phyloP scores from a whole-genome alignment of 805 yeast species.

The Maudiozyma pseudohumilis region DNA sequence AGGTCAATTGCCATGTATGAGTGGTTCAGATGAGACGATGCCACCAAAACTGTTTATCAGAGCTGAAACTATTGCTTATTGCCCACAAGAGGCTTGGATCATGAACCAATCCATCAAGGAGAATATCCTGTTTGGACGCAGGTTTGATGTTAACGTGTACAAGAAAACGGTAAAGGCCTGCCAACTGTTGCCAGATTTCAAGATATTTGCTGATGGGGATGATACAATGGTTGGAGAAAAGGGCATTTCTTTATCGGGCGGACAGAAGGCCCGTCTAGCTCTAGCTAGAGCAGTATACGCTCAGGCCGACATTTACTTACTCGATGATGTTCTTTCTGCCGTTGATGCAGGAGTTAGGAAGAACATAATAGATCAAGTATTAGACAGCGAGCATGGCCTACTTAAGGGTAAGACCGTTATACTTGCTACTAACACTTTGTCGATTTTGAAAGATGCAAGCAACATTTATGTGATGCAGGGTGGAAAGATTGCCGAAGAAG shows the following conservation, averaged over 20 bases:
- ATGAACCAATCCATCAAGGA: constrained; percentile 42
- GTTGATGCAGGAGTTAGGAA: constrained; percentile 65
- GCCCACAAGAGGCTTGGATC: constrained; percentile 51
- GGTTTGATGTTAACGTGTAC: constrained; percentile 35
- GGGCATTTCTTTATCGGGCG: constrained; percentile 52
- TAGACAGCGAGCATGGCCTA: constrained; percentile 36
- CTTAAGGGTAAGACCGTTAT: constrained; percentile 43
- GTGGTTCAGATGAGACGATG: constrained; percentile 16
- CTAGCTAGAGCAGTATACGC: constrained; percentile 64
- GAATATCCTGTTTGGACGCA: constrained; percentile 42
- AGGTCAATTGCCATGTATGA: constrained; percentile 41
- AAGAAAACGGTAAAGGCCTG: constrained; percentile 39
- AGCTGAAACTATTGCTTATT: constrained; percentile 39
- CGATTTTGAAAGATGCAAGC: constrained; percentile 48
- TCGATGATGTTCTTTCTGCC: constrained; percentile 62
- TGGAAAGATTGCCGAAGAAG: constrained; percentile 47
- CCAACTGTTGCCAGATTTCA: constrained; percentile 39
- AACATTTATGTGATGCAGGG: constrained; percentile 49
- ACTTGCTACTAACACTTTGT: constrained; percentile 48
- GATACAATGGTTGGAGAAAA: constrained; percentile 49
- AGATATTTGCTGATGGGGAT: constrained; percentile 43
- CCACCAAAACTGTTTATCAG: constrained; percentile 23
- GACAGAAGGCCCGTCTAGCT: constrained; percentile 55
- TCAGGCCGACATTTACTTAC: constrained; percentile 44
- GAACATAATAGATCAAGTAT: constrained; percentile 41